Conservation (phyloP, 768 basidiomycete genomes). For the Auricularia cornea region DNA sequence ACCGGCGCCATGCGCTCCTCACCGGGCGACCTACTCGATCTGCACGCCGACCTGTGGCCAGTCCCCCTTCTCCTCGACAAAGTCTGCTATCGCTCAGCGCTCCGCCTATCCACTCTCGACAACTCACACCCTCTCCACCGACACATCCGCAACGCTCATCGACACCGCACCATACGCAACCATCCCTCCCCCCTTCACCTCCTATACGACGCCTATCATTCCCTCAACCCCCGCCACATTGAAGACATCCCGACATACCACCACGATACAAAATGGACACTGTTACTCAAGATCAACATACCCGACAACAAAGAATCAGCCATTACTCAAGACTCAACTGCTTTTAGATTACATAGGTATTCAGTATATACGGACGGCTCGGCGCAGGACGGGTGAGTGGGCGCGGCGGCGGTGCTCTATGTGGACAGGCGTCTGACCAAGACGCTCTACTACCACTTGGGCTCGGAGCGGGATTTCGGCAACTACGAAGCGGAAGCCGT, state of each 20-base stretch:
- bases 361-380: no score
- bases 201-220: slow-evolving; percentile 7
- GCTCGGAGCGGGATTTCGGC: no score
- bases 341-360: background rate
- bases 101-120: no score
- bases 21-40: slow-evolving; percentile 14
- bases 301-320: background rate
- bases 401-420: slow-evolving; percentile 7
- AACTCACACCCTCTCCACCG: no score
- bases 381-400: slow-evolving; percentile 5
- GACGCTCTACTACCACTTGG: background rate
- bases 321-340: background rate
- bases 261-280: background rate
- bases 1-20: slow-evolving; percentile 18
- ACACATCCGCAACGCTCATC: background rate
- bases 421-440: background rate
- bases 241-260: slow-evolving; percentile 11
- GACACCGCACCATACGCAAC: background rate
- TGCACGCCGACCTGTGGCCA: slow-evolving; percentile 14
- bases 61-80: no score
- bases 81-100: no score
- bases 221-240: slow-evolving; percentile 4
- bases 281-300: background rate
- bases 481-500: background rate
- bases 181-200: slow-evolving; percentile 16